Percentiles rank a stretch among this genome's conserved stretches.
These are phyloP conservation scores for Colletotrichum tamarilloi DNA, from an alignment of 2,329 filamentous ascomycete species.

Conservation along the genomic window DNA sequence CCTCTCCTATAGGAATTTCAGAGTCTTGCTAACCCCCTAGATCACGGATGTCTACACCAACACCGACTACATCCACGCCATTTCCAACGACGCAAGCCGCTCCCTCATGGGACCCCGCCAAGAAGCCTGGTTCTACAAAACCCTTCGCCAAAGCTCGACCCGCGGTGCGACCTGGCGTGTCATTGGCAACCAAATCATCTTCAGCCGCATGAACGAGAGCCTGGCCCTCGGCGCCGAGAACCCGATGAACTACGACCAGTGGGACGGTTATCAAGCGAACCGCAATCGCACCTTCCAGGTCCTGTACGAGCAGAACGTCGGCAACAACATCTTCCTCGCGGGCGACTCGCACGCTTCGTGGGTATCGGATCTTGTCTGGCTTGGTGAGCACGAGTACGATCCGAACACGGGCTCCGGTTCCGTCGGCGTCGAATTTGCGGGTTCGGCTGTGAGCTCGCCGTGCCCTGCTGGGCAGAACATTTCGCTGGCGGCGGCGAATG, in stretches of 20 bases:
- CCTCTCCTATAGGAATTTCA: accelerated
- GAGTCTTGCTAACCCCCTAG: neutral
- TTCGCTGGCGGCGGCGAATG: neutral
- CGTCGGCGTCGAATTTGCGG: conserved; percentile 73
- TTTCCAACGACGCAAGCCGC: conserved; percentile 74
- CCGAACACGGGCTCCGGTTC: conserved; percentile 62
- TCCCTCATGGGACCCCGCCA: conserved; percentile 78
- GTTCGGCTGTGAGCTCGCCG: conserved; percentile 65
- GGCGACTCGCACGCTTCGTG: conserved; percentile 78
- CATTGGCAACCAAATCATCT: conserved; percentile 77
- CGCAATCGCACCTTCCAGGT: conserved; percentile 76
- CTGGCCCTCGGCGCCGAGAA: conserved; percentile 43
- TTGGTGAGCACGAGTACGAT: conserved; percentile 65
- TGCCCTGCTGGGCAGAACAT: conserved; percentile 16
- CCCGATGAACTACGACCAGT: conserved; percentile 63
- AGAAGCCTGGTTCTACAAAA: conserved; percentile 79
- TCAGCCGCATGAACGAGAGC: conserved; percentile 55
- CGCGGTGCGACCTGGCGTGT: conserved; percentile 78
- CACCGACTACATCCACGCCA: conserved; percentile 68
- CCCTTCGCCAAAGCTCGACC: conserved; percentile 65
- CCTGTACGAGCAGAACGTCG: conserved; percentile 74
- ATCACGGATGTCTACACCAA: conserved; percentile 63
- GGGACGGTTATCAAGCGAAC: conserved; percentile 73
- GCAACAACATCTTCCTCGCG: conserved; percentile 78
- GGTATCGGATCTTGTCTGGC: conserved; percentile 70